phyloP scores from a whole-genome alignment of 2,329 filamentous ascomycete species.

The Ilyonectria sp. region DNA sequence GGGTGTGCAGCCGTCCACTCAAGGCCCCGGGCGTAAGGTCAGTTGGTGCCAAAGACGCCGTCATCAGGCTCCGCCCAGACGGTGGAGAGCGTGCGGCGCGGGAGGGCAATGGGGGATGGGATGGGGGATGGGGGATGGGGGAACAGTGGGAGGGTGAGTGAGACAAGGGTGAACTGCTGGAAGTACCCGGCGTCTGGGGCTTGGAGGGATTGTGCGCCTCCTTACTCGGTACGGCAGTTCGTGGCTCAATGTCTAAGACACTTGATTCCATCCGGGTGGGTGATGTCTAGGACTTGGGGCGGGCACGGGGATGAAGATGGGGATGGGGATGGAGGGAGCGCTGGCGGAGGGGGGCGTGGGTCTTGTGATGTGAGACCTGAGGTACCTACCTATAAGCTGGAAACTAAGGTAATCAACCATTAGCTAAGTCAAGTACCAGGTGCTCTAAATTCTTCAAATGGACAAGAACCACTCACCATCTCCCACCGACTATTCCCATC shows the following conservation, averaged over 20 bases:
- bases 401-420: too few relatives aligned
- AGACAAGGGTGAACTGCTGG: constrained; percentile 2
- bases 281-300: constrained; percentile 37
- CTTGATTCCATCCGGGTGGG: constrained; percentile 6
- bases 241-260: constrained; percentile 41
- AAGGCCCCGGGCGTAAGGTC: constrained; percentile 15
- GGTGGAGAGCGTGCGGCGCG: not conserved
- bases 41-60: constrained; percentile 16
- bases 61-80: constrained; percentile 26
- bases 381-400: too few relatives aligned
- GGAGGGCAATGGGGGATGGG: not conserved
- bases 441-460: not conserved
- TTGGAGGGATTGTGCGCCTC: constrained; percentile 11
- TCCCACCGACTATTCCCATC: not conserved
- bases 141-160: constrained; percentile 4
- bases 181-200: constrained; percentile 25
- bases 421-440: not conserved
- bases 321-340: constrained; percentile 20
- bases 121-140: not conserved
- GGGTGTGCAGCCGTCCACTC: constrained; percentile 2
- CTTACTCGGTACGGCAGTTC: constrained; percentile 27
- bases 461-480: not conserved
- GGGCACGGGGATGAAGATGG: constrained; percentile 38
- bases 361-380: not conserved
- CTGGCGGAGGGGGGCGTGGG: not conserved